A percentile compares a stretch with the other conserved stretches of the same genome.
Evolutionary conservation across 2,329 filamentous ascomycete species (phyloP).

Genomic region (Xylariales sp.): DNA sequence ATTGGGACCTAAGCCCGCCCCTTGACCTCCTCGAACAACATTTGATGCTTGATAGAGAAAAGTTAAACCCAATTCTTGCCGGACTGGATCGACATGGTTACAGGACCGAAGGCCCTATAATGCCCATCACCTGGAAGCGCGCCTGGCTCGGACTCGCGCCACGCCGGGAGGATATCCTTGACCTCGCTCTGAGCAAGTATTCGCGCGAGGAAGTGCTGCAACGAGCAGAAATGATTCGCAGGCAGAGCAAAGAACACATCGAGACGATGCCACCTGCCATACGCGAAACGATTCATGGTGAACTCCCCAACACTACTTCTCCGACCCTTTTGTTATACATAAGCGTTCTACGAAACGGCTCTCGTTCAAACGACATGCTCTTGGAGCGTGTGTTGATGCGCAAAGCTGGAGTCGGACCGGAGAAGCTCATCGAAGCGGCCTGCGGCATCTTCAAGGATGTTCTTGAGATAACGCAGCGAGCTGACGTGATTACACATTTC

Average conservation of each 20-base stretch:
- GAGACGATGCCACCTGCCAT: slow-evolving; percentile 20
- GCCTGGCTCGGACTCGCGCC: slow-evolving; percentile 19
- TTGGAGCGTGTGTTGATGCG: slow-evolving; percentile 28
- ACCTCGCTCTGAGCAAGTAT: slow-evolving; percentile 25
- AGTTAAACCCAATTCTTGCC: slow-evolving; percentile 18
- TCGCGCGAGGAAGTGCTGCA: slow-evolving; percentile 23
- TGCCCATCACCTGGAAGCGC: slow-evolving; percentile 19
- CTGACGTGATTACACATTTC: slow-evolving; percentile 22
- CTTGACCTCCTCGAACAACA: slow-evolving; percentile 23
- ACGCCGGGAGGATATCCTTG: slow-evolving; percentile 28
- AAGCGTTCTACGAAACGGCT: slow-evolving; percentile 6
- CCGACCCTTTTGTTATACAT: slow-evolving; percentile 1
- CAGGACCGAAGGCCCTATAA: slow-evolving; percentile 16
- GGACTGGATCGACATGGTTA: slow-evolving; percentile 23
- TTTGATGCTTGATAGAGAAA: slow-evolving; percentile 18
- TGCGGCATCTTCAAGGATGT: slow-evolving; percentile 26
- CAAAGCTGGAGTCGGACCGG: slow-evolving; percentile 25
- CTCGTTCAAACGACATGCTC: slow-evolving; percentile 19
- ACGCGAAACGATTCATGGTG: slow-evolving; percentile 11
- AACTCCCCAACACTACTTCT: not conserved
- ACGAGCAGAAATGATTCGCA: slow-evolving; percentile 18
- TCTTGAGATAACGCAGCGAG: slow-evolving; percentile 23
- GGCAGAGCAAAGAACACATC: slow-evolving; percentile 17
- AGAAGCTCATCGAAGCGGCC: slow-evolving; percentile 24
- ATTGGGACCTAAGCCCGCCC: slow-evolving; percentile 23